phyloP scores from a whole-genome alignment of 2,329 filamentous ascomycete species.

The Colletotrichum spaethianum region DNA sequence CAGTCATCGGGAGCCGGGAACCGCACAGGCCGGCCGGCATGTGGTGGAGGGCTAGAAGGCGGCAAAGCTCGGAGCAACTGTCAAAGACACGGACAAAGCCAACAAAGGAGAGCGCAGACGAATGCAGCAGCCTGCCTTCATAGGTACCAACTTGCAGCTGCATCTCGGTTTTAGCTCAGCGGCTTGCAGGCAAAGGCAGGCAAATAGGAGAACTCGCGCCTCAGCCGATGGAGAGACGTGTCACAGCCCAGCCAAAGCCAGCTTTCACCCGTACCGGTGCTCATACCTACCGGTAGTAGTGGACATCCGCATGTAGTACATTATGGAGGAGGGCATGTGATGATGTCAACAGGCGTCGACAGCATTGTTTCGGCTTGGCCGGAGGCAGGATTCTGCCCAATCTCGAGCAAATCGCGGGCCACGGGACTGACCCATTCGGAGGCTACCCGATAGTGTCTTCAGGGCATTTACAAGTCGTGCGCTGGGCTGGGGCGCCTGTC shows the following conservation, averaged over 20 bases:
- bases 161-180: not conserved
- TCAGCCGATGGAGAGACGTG: not conserved
- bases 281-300: not conserved
- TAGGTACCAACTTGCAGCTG: not conserved
- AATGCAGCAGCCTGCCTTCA: not conserved
- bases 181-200: not conserved
- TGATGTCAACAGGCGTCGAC: conserved; percentile 31
- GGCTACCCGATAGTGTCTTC: not conserved
- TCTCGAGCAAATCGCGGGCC: conserved; percentile 7
- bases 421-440: not conserved
- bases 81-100: not conserved
- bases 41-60: not conserved
- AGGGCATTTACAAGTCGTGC: not conserved
- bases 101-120: not conserved
- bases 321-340: conserved; percentile 19
- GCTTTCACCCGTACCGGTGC: not conserved
- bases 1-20: too few species aligned
- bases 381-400: conserved; percentile 16
- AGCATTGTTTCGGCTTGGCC: conserved; percentile 13
- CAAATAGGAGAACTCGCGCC: conserved; percentile 21
- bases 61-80: not conserved
- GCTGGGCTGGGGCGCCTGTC: not conserved
- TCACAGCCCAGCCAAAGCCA: not conserved
- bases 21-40: not conserved
- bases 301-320: too few species aligned